These are phyloP conservation scores for Aspergillus flavus DNA, from an alignment of 2,329 filamentous ascomycete genomes.

Conservation along the genomic window DNA sequence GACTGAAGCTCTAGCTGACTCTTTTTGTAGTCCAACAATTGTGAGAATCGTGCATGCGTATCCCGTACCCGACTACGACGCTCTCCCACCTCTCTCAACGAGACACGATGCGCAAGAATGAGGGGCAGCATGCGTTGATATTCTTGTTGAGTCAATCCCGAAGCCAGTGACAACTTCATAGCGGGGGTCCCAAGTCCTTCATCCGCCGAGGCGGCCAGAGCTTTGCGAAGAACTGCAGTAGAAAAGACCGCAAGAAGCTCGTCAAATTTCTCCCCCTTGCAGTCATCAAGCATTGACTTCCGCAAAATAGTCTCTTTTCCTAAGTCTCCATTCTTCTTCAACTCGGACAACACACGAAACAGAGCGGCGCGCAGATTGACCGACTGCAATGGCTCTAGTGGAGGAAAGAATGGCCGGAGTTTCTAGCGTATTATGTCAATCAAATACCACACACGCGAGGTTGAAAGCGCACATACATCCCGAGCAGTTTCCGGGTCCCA, in stretches of 20 bases:
- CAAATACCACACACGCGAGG: not conserved
- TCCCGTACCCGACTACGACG: constrained; percentile 62
- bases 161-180: constrained; percentile 59
- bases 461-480: constrained; percentile 57
- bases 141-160: constrained; percentile 33
- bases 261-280: constrained; percentile 85
- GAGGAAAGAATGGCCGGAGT: constrained; percentile 86
- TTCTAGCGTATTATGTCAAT: constrained; percentile 58
- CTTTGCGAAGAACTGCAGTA: constrained; percentile 75
- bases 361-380: constrained; percentile 84
- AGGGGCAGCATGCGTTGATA: constrained; percentile 60
- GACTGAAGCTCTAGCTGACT: constrained; percentile 50
- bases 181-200: constrained; percentile 53
- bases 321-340: constrained; percentile 84
- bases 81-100: constrained; percentile 61
- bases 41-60: constrained; percentile 65
- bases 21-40: constrained; percentile 66
- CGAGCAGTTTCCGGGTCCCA: constrained; percentile 79
- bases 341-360: constrained; percentile 75
- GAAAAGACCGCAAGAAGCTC: constrained; percentile 86
- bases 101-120: constrained; percentile 71
- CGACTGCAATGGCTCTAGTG: constrained; percentile 85
- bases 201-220: constrained; percentile 50
- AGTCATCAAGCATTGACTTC: constrained; percentile 97
- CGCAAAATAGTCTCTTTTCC: constrained; percentile 78